Evolutionary conservation across 1,284 basidiomycete genomes (phyloP), one percentile per base, ranked within the genome.

Genomic region (Blastosporella zonata): DNA sequence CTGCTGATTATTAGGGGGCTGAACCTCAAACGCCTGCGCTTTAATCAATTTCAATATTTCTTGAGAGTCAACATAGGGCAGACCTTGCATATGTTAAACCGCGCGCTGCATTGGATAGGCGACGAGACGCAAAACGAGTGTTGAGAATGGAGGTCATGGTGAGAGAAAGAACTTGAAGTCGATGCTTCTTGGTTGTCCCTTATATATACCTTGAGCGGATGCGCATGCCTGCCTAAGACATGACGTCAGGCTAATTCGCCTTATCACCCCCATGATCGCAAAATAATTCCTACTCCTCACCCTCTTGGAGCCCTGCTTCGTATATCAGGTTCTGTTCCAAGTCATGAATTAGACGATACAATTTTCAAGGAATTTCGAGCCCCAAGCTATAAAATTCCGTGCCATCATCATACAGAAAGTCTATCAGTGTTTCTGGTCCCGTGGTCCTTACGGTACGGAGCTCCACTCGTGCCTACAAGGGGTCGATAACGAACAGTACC

Each of bases 11-110:
- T 34, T 33, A n/a, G 20, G 18, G 46, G 25, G 25, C 20, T 44
- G 25, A 46, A 58, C 58, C 57, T 59, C 54, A 54, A 42, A 18
- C 44, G 52, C 28, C 57, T 59, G 27, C 10, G 20, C 2, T 12
- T 9, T 13, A 18, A 37, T 57, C 25, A 57, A 38, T 21, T 29
- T 45, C 17, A 36, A 20, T 29, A 21, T 12, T 18, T 25, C 13
- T 31, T 37, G 15, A 28, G 21, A 10, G 12, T 2, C 9, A 17
- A 34, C 25, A 27, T 21, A 22, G 3, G n/a, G 45, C 50, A 21
- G 22, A 54, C 60, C 58, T 60, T n/a, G 42, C 38, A 25, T 23
- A 46, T 23, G 13, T 23, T 21, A 47, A 9, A 25, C 34, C 20
- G 35, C 52, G 55, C 15, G 49, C 28, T 4, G 37, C 35, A 12